Evolutionary conservation across 805 yeast species (phyloP), one percentile per base, ranked within the genome.

Genomic region (Jamesozyma jinghongensis): DNA sequence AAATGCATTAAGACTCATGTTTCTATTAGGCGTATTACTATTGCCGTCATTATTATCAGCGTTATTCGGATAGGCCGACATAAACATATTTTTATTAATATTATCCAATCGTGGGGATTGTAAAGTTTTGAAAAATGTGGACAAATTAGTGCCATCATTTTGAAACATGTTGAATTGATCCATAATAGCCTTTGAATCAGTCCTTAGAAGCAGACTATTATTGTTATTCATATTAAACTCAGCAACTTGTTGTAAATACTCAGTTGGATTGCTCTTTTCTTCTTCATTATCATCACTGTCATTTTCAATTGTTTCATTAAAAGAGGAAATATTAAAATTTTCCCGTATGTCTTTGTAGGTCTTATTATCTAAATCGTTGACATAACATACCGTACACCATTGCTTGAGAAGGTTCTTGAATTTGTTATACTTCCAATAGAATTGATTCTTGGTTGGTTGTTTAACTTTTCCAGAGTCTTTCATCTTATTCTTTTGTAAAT

Each of bases 101-200:
- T 28, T 38, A 3, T 36, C 28, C 12, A 28, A 19, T 17, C 37
- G 37, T 25, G 45, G 45, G 3, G 41, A 33, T 5, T 16, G 14
- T 3, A 37, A 22, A 10, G 34, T 22, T 20, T 25, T 41, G 19
- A 43, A 43, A 10, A 43, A 22, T 3, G 41, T 19, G 11, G 46
- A 43, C 3, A 43, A 30, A 22, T 36, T 43, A 3, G 36, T 13
- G 3, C 37, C 41, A n/a, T n/a, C n/a, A 22, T 22, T 22, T n/a
- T 49, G 42, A 40, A 54, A 55, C 40, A 54, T 47, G 39, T 54
- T 53, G 27, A 57, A 55, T 35, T 56, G 58, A 38, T 54, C 59
- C 56, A 53, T 56, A 12, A 47, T 47, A 6, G 56, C 56, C 18
- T 50, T 47, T 10, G 57, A 49, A 37, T 50, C 47, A 4, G 51